Conservation (phyloP, 257 asterid genomes). For the Lycium barbarum region DNA sequence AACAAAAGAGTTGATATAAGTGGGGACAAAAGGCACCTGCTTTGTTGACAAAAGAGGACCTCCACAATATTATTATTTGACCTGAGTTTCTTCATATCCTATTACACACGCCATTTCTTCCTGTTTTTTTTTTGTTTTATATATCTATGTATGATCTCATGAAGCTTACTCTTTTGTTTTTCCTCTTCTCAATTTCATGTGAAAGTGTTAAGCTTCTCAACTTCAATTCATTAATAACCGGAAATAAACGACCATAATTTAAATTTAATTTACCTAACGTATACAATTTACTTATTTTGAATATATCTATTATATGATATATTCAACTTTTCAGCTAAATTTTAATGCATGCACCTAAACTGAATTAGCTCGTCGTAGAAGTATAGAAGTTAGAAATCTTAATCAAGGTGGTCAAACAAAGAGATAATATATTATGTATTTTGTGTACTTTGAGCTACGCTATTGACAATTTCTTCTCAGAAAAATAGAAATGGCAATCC, state of each 20-base stretch:
- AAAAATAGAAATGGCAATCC: not conserved
- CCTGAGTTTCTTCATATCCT: not conserved
- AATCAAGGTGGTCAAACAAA: not conserved
- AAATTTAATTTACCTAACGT: not conserved
- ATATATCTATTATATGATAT: not conserved
- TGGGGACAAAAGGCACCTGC: conserved; percentile 54
- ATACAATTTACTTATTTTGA: not conserved
- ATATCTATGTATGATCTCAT: not conserved
- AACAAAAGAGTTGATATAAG: conserved; percentile 33
- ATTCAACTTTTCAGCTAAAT: conserved; percentile 16
- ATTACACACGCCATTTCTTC: not conserved
- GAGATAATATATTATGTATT: not conserved
- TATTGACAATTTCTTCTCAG: conserved; percentile 11
- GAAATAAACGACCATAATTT: not conserved
- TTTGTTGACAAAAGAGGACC: conserved; percentile 52
- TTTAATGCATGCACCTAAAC: not conserved
- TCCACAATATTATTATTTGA: conserved; percentile 5
- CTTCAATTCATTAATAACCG: not conserved
- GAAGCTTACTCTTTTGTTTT: not conserved
- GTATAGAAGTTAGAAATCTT: not conserved
- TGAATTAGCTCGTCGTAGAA: not conserved
- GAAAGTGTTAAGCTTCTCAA: not conserved
- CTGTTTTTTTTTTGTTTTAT: not conserved
- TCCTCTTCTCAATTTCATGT: not conserved
- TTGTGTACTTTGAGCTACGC: not conserved